phyloP scores from a whole-genome alignment of 305 asterid genomes.

The Fraxinus baroniana region DNA sequence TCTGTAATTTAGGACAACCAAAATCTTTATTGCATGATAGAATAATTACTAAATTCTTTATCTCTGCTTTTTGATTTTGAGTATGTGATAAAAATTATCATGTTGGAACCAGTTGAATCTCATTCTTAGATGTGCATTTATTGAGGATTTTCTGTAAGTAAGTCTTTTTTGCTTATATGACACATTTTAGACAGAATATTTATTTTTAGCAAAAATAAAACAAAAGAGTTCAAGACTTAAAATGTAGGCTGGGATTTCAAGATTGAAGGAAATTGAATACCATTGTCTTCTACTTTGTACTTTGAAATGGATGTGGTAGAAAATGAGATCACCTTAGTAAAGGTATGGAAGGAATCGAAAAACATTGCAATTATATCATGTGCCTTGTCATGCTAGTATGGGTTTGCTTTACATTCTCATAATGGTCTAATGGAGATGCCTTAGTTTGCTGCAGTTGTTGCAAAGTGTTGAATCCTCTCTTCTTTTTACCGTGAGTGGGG shows the following conservation, averaged over 20 bases:
- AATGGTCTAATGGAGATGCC: neutral
- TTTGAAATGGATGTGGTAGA: neutral
- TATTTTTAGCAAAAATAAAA: neutral
- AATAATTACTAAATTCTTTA: neutral
- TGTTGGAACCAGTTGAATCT: neutral
- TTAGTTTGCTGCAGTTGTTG: neutral
- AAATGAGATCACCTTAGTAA: neutral
- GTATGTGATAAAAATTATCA: neutral
- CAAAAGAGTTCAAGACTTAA: neutral
- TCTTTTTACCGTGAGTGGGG: neutral
- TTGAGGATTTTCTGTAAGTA: neutral
- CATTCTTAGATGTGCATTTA: neutral
- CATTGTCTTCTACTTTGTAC: neutral
- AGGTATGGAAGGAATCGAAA: neutral
- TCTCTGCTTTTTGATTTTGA: neutral
- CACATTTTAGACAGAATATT: neutral
- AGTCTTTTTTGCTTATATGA: neutral
- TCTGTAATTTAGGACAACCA: neutral
- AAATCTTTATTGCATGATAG: neutral
- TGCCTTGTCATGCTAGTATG: neutral
- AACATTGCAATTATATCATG: neutral
- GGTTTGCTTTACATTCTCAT: neutral
- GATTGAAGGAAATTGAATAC: neutral
- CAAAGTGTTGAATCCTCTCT: neutral
- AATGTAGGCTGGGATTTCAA: neutral